phyloP scores from a whole-genome alignment of 495 filamentous ascomycete species.

The Penicillium longicatenatum region DNA sequence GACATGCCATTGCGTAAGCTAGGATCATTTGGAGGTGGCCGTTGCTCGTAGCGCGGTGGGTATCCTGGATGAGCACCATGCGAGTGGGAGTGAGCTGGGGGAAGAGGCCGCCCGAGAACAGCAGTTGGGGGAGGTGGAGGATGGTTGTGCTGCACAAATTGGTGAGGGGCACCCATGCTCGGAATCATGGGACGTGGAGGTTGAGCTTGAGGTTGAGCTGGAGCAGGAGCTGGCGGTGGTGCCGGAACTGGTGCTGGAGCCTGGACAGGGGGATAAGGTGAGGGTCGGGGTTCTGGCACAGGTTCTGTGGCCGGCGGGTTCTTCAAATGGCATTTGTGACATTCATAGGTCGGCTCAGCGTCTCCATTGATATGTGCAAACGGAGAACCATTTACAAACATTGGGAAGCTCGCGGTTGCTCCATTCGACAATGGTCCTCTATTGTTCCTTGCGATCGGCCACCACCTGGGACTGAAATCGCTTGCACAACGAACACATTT shows the following conservation, averaged over 20 bases:
- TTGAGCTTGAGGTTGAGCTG: not conserved
- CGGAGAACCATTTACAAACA: conserved; percentile 20
- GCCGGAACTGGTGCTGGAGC: not conserved
- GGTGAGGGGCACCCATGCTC: conserved; percentile 29
- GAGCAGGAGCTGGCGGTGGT: not conserved
- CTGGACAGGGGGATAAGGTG: conserved; percentile 29
- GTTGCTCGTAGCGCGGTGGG: conserved; percentile 39
- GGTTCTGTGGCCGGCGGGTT: conserved; percentile 26
- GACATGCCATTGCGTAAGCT: conserved; percentile 42
- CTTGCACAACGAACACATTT: conserved; percentile 44
- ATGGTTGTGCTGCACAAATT: conserved; percentile 37
- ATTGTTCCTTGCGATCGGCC: conserved; percentile 37
- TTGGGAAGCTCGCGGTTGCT: conserved; percentile 11
- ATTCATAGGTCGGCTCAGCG: conserved; percentile 37
- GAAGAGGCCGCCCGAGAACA: conserved; percentile 37
- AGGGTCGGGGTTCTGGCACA: conserved; percentile 38
- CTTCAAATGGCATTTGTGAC: conserved; percentile 57
- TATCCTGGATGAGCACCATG: conserved; percentile 27
- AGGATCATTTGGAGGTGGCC: conserved; percentile 20
- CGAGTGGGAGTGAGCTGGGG: conserved; percentile 28
- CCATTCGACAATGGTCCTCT: conserved; percentile 38
- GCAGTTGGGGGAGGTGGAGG: conserved; percentile 23
- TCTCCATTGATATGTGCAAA: conserved; percentile 39
- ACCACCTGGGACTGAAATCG: conserved; percentile 47
- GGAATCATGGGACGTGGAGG: conserved; percentile 35